Base-by-base conservation (phyloP, 495 filamentous ascomycete genomes). In the Annulohypoxylon stygium region DNA sequence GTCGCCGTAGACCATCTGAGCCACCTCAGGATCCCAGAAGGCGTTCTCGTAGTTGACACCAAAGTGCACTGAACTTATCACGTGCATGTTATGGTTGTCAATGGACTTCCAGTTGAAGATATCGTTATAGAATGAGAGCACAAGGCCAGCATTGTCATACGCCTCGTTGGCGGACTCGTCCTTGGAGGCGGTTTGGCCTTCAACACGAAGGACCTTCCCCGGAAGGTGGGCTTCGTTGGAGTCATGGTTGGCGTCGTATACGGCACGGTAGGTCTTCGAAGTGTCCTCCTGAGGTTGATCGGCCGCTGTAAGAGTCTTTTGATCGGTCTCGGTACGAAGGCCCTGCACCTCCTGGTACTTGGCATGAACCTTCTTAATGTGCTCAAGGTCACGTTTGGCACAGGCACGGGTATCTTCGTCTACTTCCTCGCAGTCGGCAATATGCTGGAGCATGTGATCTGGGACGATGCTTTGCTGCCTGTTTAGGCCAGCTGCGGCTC, bases 1-100 rank as follows among this genome's bases (percentile, higher is more conserved):
- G 48, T 86, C 84, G 25, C 85, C 85, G 70, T 83, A 86, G 8
- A 85, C 81, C 83, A 87, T 78, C 75, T 78, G 76, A 11, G 70
- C 70, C 16, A 69, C 63, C 50, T 78, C 71, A 2, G 76, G 75
- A 34, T 78, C 76, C 76, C 76, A 78, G 66, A 81, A 83, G 6
- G 84, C 84, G 74, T 86, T 85, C 34, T 81, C 78, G 70, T 82
- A 86, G 47, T 79, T 67, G 39, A 78, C 55, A 8, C 73, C 81
- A 72, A 82, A 86, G 57, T 87, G 85, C 14, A 85, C 80, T 2
- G 78, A 78, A 71, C 80, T 82, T 53, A 84, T 76, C 25, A 86
- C 79, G 10, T 79, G 73, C 75, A 78, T 73, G 69, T 81, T 80
- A 41, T 79, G 78, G 69, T 83, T 81, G 71, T 86, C 83, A 65